Percentiles rank a stretch among this genome's conserved stretches.
These are phyloP conservation scores for Candida qinlingensis DNA, from an alignment of 805 yeast species.

Conservation along the genomic window DNA sequence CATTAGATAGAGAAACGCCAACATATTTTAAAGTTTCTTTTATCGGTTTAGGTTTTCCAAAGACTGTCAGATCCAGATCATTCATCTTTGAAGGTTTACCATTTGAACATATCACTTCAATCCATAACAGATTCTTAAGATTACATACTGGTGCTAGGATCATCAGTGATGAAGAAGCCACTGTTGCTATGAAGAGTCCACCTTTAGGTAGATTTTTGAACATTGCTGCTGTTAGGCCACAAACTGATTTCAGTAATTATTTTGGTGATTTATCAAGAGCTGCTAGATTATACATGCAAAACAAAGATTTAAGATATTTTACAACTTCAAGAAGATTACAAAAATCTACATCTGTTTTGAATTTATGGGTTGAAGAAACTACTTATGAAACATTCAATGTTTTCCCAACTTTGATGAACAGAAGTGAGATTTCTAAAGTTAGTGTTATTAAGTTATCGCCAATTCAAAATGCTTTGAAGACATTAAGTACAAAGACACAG, in stretches of 20 bases:
- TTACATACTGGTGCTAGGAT: conserved; percentile 80
- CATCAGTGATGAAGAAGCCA: conserved; percentile 52
- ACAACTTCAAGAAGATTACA: conserved; percentile 66
- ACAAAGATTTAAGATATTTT: conserved; percentile 66
- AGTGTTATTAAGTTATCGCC: conserved; percentile 65
- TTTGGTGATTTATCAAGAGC: conserved; percentile 40
- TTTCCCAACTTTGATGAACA: conserved; percentile 85
- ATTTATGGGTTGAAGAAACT: conserved; percentile 86
- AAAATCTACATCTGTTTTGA: conserved; percentile 64
- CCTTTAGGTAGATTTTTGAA: conserved; percentile 71
- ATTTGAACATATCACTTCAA: conserved; percentile 80
- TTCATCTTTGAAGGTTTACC: conserved; percentile 84
- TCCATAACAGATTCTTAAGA: conserved; percentile 68
- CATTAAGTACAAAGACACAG: conserved; percentile 61
- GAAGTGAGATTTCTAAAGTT: conserved; percentile 60
- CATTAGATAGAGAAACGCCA: conserved; percentile 67
- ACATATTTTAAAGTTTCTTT: conserved; percentile 76
- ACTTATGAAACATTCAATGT: conserved; percentile 68
- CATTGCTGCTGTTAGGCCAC: conserved; percentile 69
- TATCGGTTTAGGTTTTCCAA: conserved; percentile 82
- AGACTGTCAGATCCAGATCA: conserved; percentile 64
- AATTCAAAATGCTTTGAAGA: conserved; percentile 70
- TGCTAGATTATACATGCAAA: conserved; percentile 68
- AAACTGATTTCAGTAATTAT: conserved; percentile 42
- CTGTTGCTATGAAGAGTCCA: conserved; percentile 39